Evolutionary conservation across 2,329 filamentous ascomycete genomes (phyloP).

Genomic region (Lithohypha guttulata): DNA sequence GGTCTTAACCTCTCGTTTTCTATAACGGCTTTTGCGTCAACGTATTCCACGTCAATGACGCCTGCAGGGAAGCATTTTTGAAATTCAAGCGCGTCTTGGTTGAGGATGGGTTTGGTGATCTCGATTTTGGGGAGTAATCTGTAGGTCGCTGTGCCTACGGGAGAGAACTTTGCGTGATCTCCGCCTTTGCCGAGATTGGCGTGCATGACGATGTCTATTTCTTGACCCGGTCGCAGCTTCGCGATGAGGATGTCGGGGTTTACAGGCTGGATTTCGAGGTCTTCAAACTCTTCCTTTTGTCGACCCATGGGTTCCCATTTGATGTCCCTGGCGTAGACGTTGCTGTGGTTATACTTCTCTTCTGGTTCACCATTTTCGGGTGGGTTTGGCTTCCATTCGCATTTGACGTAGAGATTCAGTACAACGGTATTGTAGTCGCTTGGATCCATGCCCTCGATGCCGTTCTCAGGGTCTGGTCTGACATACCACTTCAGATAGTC

Average conservation of each 20-base stretch:
- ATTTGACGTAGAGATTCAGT: conserved; percentile 65
- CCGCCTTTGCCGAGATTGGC: conserved; percentile 88
- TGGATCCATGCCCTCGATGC: conserved; percentile 32
- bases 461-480: conserved; percentile 51
- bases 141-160: conserved; percentile 89
- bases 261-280: conserved; percentile 55
- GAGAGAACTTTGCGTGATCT: conserved; percentile 95
- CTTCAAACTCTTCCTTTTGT: conserved; percentile 56
- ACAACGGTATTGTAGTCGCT: conserved; percentile 81
- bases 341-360: conserved; percentile 76
- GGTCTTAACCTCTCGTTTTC: conserved; percentile 58
- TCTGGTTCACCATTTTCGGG: conserved; percentile 60
- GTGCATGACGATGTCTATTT: conserved; percentile 77
- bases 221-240: conserved; percentile 84
- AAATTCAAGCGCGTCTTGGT: conserved; percentile 80
- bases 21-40: conserved; percentile 56
- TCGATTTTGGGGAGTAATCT: conserved; percentile 78
- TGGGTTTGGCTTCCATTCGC: conserved; percentile 66
- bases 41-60: conserved; percentile 66
- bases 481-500: conserved; percentile 74
- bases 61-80: conserved; percentile 77
- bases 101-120: conserved; percentile 74
- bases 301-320: conserved; percentile 61
- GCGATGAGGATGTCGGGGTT: conserved; percentile 91
- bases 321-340: conserved; percentile 70